Evolutionary conservation across 2,329 filamentous ascomycete species (phyloP).

Genomic region (Fusarium sp.): DNA sequence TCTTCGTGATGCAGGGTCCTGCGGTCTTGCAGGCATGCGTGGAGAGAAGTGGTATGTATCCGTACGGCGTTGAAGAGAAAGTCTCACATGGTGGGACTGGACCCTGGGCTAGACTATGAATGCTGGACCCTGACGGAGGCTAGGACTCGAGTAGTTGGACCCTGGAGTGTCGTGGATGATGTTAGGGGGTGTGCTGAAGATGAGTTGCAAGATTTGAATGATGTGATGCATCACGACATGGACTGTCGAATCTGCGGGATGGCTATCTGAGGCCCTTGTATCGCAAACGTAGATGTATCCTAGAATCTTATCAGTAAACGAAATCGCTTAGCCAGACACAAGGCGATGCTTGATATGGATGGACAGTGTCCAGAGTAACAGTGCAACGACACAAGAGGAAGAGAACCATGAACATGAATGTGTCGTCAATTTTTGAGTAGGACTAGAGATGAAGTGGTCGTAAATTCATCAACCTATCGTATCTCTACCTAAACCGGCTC

Average conservation of each 20-base stretch:
- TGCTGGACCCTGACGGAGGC: background rate
- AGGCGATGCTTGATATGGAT: background rate
- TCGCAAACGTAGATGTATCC: background rate
- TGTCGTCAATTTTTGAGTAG: background rate
- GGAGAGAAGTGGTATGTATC: background rate
- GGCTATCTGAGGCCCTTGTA: conserved; percentile 7
- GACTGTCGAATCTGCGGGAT: background rate
- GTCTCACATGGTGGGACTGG: conserved; percentile 19
- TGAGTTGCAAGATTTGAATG: background rate
- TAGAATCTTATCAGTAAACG: background rate
- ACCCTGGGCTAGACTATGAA: background rate
- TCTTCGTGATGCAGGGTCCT: conserved; percentile 23
- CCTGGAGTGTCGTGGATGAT: background rate
- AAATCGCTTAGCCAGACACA: background rate
- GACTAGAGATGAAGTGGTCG: background rate
- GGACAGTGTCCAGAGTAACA: background rate
- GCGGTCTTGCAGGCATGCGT: background rate
- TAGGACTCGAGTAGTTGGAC: background rate
- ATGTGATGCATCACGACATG: background rate
- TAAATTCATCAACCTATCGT: conserved; percentile 14
- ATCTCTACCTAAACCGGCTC: background rate
- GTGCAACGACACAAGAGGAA: background rate
- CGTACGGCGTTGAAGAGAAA: background rate
- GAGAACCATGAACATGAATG: background rate
- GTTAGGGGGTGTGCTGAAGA: background rate